Base-by-base conservation (phyloP, 306 rosid species). In the Sphenostylis stenocarpa region DNA sequence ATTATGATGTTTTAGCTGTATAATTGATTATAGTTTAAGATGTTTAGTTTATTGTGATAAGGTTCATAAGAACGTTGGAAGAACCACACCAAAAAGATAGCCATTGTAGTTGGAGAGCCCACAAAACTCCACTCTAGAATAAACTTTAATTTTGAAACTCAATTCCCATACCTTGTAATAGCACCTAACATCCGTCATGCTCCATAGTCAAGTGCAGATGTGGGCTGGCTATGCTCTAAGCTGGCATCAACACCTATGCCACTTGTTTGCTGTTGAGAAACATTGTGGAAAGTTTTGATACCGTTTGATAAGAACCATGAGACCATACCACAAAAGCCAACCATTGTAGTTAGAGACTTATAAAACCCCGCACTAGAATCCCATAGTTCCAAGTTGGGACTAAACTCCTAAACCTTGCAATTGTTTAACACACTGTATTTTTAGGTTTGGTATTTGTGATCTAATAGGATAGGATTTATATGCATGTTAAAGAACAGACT, bases 11-110 rank as follows among this genome's bases (percentile, higher is more conserved):
- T 5, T 53, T 53, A 9, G 53, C 60, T 41, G 3, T 29, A 33
- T 20, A 56, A 52, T 49, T 21, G 73, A 36, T 20, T 33, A 23
- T 38, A 31, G 65, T 81, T 58, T 68, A 13, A 67, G 58, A 44
- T 34, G 70, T 53, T 64, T 9, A 7, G 24, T 17, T 38, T 29
- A 44, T n/a, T 56, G 53, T 23, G 7, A 49, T 51, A 52, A 11
- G 15, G 12, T 41, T 41, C 15, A 41, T 12, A 41, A 9, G 5
- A 3, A 20, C 1, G 5, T 8, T 52, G 28, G 28, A 12, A 52
- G 58, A 20, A 52, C 28, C 58, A 52, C 15, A 52, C 14, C 15
- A 8, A 7, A 49, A 52, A 52, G 58, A 20, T 17, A 19, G 11
- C 58, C 14, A 49, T 52, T 19, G 58, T 52, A 19, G 58, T 52